These are phyloP conservation scores for Ophiocordyceps unilateralis DNA, from an alignment of 2,329 filamentous ascomycete genomes.

Conservation along the genomic window DNA sequence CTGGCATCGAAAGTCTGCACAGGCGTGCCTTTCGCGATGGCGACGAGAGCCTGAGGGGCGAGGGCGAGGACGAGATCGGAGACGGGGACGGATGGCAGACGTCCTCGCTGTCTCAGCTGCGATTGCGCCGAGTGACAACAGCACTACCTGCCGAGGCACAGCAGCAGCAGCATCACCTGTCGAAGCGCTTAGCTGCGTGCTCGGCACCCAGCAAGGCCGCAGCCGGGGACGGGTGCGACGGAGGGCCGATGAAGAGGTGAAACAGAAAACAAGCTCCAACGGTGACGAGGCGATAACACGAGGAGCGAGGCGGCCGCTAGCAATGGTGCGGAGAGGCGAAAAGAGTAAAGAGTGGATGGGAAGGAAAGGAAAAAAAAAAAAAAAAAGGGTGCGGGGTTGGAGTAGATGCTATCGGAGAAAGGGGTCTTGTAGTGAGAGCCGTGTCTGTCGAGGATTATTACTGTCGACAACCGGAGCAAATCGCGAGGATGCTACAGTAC, in stretches of 20 bases:
- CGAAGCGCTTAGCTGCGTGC: background rate
- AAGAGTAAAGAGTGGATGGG: background rate
- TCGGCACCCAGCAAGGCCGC: background rate
- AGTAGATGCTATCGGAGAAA: background rate
- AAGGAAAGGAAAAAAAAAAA: background rate
- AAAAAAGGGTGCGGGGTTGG: background rate
- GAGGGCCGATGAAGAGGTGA: background rate
- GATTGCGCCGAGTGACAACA: background rate
- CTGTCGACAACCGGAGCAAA: too few species aligned
- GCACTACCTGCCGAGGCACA: background rate
- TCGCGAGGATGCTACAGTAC: too few species aligned
- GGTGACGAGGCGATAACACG: background rate
- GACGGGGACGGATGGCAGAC: background rate
- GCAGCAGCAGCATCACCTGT: background rate
- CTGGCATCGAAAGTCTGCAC: background rate
- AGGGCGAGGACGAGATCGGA: too few species aligned
- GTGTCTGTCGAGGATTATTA: too few species aligned
- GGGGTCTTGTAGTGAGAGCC: too few species aligned
- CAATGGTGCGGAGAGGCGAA: background rate
- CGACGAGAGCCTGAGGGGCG: too few species aligned
- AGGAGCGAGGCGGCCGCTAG: background rate
- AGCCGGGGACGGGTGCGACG: background rate
- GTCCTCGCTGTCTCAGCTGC: background rate
- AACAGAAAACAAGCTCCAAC: background rate
- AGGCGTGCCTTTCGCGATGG: too few species aligned